Conservation (phyloP, 768 basidiomycete species). For the Termitomyces sp. region DNA sequence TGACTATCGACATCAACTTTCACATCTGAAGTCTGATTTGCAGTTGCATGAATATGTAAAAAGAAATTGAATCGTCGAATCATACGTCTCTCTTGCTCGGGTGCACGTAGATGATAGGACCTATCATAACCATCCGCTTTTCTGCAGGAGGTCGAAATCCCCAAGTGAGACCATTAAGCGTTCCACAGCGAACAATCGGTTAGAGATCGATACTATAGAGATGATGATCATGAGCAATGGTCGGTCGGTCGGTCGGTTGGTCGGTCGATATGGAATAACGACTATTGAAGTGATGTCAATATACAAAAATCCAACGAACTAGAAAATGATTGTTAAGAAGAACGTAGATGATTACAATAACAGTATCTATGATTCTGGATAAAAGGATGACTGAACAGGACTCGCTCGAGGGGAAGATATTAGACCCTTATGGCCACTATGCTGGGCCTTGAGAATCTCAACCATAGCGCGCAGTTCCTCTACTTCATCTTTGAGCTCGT, state of each 20-base stretch:
- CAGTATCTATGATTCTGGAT: neutral
- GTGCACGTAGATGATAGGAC: no score
- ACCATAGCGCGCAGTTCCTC: slow-evolving; percentile 70
- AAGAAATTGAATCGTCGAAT: no score
- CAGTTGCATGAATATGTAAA: no score
- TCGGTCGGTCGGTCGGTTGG: no score
- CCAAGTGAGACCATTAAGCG: neutral
- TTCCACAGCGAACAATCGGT: neutral
- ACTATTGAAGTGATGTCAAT: neutral
- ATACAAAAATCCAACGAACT: neutral
- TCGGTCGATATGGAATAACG: no score
- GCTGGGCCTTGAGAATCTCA: slow-evolving; percentile 56
- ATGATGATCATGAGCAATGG: neutral
- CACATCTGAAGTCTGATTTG: no score
- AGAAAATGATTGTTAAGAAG: neutral
- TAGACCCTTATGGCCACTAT: slow-evolving; percentile 28
- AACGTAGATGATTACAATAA: neutral
- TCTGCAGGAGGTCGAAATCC: no score
- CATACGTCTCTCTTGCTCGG: no score
- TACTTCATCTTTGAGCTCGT: slow-evolving; percentile 33
- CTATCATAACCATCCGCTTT: no score
- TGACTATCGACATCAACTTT: no score
- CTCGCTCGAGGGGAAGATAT: neutral
- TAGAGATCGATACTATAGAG: neutral
- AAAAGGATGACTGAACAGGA: neutral